A percentile compares a stretch with the other conserved stretches of the same genome.
phyloP scores from a whole-genome alignment of 2,329 filamentous ascomycete species.

The Chrysoporthe deuterocubensis region DNA sequence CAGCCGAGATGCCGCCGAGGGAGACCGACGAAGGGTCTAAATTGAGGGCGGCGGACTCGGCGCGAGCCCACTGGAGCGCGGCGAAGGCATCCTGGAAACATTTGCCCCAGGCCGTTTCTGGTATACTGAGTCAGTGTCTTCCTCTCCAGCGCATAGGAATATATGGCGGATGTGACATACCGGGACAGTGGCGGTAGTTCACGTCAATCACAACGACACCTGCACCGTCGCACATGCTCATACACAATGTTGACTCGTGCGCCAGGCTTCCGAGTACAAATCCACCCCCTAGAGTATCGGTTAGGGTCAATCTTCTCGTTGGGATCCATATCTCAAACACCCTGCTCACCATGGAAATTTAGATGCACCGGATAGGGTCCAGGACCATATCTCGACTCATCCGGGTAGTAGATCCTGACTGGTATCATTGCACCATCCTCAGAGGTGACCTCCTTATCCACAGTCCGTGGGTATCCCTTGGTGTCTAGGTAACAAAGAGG shows the following conservation, averaged over 20 bases:
- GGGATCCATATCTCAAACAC: neutral
- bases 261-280: conserved; percentile 43
- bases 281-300: conserved; percentile 38
- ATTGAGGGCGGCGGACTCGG: conserved; percentile 36
- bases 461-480: conserved; percentile 36
- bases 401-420: conserved; percentile 41
- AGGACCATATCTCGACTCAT: conserved; percentile 34
- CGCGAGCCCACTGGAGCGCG: conserved; percentile 39
- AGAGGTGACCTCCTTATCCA: conserved; percentile 35
- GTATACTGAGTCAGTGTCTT: neutral
- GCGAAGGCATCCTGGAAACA: conserved; percentile 44
- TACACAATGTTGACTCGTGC: conserved; percentile 40
- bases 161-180: conserved; percentile 18
- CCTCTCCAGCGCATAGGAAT: no score
- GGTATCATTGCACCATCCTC: conserved; percentile 37
- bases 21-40: conserved; percentile 41
- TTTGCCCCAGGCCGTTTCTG: conserved; percentile 42
- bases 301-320: neutral
- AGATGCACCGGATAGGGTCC: conserved; percentile 42
- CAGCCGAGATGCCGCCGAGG: conserved; percentile 45
- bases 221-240: conserved; percentile 42
- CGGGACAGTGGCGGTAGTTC: conserved; percentile 43
- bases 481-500: conserved; percentile 36
- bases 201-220: conserved; percentile 45
- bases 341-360: conserved; percentile 40